phyloP scores from a whole-genome alignment of 176 grass and related monocot species.

The Carex cristatella region DNA sequence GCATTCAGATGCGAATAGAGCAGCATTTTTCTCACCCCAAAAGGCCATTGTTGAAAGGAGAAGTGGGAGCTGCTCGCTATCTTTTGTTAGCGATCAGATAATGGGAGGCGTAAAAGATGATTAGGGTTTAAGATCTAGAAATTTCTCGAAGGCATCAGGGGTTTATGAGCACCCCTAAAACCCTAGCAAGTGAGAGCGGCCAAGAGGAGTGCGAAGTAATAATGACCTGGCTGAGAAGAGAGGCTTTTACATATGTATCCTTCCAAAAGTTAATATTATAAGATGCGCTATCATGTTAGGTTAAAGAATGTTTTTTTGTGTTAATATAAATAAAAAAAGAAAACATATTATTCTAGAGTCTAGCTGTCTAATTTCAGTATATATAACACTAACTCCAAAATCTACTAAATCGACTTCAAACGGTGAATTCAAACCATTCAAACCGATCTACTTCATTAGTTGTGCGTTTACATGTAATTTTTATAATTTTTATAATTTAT shows the following conservation, averaged over 20 bases:
- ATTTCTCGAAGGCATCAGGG: neutral
- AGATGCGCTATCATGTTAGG: neutral
- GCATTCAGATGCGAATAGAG: neutral
- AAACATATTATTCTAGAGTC: too few relatives aligned
- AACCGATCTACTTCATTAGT: too few relatives aligned
- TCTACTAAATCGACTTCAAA: too few relatives aligned
- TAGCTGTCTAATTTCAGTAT: too few relatives aligned
- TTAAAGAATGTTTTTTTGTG: too few relatives aligned
- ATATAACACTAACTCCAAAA: too few relatives aligned
- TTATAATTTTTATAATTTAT: too few relatives aligned
- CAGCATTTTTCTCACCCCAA: conserved; percentile 51
- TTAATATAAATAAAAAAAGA: too few relatives aligned
- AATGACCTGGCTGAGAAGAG: neutral
- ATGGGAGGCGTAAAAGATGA: neutral
- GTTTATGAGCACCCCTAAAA: conserved; percentile 12
- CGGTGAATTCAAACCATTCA: too few relatives aligned
- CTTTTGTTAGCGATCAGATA: neutral
- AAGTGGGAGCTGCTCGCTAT: neutral
- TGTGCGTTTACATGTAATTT: too few relatives aligned
- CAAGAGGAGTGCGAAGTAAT: neutral
- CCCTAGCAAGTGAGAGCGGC: conserved; percentile 4
- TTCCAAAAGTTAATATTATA: neutral
- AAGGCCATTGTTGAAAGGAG: conserved; percentile 45
- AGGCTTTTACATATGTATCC: neutral
- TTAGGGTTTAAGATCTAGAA: neutral